phyloP scores from a whole-genome alignment of 2,329 filamentous ascomycete genomes.

The Ophiostoma sp. region DNA sequence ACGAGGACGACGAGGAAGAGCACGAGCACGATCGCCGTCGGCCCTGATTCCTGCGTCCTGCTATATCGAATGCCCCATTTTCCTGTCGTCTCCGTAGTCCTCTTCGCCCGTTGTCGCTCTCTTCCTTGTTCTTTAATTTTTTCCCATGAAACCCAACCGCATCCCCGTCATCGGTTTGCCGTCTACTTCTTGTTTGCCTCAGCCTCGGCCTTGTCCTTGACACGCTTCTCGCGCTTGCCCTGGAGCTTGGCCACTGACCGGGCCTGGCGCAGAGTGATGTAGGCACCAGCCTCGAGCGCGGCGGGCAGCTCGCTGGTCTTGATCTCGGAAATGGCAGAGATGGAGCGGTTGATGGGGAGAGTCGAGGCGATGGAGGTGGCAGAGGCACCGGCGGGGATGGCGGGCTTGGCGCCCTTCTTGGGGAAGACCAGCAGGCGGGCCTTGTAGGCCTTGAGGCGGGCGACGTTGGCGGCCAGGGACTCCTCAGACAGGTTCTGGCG shows the following conservation, averaged over 20 bases:
- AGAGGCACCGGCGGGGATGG: conserved; percentile 76
- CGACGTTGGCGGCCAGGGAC: conserved; percentile 88
- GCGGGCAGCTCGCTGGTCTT: conserved; percentile 75
- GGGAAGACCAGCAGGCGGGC: conserved; percentile 96
- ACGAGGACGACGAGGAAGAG: no score
- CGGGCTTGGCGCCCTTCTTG: conserved; percentile 89
- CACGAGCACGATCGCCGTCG: no score
- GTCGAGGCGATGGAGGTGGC: conserved; percentile 50
- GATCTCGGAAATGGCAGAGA: conserved; percentile 64
- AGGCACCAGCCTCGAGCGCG: conserved; percentile 72
- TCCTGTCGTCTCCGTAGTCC: background rate
- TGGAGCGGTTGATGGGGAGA: conserved; percentile 68
- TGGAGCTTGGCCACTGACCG: conserved; percentile 75
- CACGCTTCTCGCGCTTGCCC: conserved; percentile 89
- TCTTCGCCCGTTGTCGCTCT: background rate
- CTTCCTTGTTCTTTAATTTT: conserved; percentile 9
- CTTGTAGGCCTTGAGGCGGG: conserved; percentile 97
- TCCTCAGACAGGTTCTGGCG: conserved; percentile 97
- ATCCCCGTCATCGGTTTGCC: background rate
- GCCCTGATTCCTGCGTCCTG: no score
- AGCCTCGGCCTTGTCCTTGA: conserved; percentile 78
- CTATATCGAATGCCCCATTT: no score
- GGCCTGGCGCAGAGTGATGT: conserved; percentile 75
- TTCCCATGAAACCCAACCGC: background rate
- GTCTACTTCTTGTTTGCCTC: conserved; percentile 79